phyloP scores from a whole-genome alignment of 169 alveolate genomes.

The Prorocentrum cordatum region DNA sequence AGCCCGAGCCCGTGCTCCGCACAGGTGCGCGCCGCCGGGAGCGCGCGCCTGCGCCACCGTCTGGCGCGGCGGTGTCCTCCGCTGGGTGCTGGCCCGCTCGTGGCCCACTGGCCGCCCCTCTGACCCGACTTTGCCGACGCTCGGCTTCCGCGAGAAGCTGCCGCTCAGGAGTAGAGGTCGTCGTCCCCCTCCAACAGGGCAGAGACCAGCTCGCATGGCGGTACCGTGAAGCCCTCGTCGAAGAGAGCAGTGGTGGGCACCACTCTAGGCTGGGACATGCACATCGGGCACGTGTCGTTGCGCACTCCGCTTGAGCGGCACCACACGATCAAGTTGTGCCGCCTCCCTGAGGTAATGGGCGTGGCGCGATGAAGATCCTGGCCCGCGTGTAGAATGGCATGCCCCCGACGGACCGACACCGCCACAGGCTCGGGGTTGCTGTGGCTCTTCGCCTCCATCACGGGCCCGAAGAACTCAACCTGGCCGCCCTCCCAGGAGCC shows the following conservation, averaged over 20 bases:
- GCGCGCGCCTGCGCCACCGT: too few relatives aligned
- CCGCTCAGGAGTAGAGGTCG: constrained; percentile 35
- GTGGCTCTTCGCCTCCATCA: too few relatives aligned
- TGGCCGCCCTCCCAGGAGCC: constrained; percentile 14
- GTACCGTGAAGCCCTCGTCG: constrained; percentile 54
- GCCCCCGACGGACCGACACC: neutral
- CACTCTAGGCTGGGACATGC: constrained; percentile 13
- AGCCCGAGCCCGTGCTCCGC: too few relatives aligned
- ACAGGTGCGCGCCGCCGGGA: too few relatives aligned
- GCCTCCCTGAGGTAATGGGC: constrained; percentile 43
- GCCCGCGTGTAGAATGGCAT: neutral
- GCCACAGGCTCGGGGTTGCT: neutral
- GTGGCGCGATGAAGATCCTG: constrained; percentile 19
- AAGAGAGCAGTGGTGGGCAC: constrained; percentile 13
- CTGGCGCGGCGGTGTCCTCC: too few relatives aligned
- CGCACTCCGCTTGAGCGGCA: constrained; percentile 38
- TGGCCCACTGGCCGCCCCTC: too few relatives aligned
- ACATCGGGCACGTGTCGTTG: constrained; percentile 60
- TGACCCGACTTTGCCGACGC: too few relatives aligned
- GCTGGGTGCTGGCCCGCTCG: too few relatives aligned
- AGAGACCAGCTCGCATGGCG: neutral
- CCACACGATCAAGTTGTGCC: constrained; percentile 46
- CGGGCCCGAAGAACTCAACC: neutral
- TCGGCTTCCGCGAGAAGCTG: too few relatives aligned
- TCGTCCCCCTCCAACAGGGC: neutral